These are phyloP conservation scores for Grosmannia clavigera DNA, from an alignment of 2,329 filamentous ascomycete species.

Conservation along the genomic window DNA sequence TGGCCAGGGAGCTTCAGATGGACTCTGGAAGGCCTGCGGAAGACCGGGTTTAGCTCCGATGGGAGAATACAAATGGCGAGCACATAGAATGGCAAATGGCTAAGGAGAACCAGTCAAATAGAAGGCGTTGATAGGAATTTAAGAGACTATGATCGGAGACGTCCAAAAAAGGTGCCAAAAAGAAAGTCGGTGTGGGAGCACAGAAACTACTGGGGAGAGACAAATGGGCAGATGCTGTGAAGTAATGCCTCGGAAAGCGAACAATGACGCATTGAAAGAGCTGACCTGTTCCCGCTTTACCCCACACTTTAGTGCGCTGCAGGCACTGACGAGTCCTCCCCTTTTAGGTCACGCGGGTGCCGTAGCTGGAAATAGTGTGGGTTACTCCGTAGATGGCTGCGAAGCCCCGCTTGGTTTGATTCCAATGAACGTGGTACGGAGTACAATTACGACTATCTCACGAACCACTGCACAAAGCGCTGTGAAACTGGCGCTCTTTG, in stretches of 20 bases:
- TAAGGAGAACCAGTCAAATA: background rate
- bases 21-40: background rate
- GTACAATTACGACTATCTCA: too few species aligned
- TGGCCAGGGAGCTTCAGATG: background rate
- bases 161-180: background rate
- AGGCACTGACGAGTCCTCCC: background rate
- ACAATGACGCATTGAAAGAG: background rate
- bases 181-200: background rate
- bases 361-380: too few species aligned
- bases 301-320: conserved; percentile 1
- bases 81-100: background rate
- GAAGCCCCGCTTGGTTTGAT: too few species aligned
- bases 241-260: background rate
- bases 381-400: too few species aligned
- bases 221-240: background rate
- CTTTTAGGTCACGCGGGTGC: too few species aligned
- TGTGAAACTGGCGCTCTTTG: too few species aligned
- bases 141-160: background rate
- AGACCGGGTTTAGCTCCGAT: background rate
- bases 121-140: background rate
- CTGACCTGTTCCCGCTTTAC: background rate
- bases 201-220: background rate
- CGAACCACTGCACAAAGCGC: too few species aligned
- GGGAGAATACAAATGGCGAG: background rate
- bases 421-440: too few species aligned